Conservation (phyloP, 2,329 filamentous ascomycete species). For the Xylariaceae sp. region DNA sequence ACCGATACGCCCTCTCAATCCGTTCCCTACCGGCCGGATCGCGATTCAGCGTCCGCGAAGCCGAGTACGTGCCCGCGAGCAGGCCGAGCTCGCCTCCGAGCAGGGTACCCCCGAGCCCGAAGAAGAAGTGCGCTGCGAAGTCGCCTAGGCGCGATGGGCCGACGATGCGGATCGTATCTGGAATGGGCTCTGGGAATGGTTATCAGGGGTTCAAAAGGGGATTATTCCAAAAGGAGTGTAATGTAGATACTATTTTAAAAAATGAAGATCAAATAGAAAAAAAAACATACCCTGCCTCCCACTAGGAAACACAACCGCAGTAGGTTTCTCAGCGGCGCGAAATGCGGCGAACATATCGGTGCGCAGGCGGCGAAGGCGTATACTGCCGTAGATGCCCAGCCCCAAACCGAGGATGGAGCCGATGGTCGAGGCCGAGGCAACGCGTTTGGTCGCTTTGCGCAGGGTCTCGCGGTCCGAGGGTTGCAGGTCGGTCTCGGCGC, state of each 20-base stretch:
- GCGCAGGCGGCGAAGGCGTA: conserved; percentile 51
- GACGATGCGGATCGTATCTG: conserved; percentile 54
- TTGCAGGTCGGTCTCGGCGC: conserved; percentile 50
- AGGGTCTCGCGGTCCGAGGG: conserved; percentile 55
- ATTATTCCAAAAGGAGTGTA: too few relatives aligned
- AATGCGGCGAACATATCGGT: conserved; percentile 57
- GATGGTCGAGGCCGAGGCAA: conserved; percentile 50
- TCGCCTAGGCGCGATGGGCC: conserved; percentile 56
- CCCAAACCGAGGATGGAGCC: conserved; percentile 57
- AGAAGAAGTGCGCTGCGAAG: conserved; percentile 57
- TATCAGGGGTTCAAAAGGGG: neutral
- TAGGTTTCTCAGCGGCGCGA: conserved; percentile 55
- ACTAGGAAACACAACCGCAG: conserved; percentile 55
- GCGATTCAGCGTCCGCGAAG: conserved; percentile 45
- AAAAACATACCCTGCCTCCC: conserved; percentile 47
- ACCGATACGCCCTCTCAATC: conserved; percentile 58
- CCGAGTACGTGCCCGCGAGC: conserved; percentile 50
- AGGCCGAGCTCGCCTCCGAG: conserved; percentile 60
- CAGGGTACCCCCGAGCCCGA: conserved; percentile 56
- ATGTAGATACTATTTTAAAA: too few relatives aligned
- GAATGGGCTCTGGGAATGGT: conserved; percentile 46
- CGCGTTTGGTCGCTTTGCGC: conserved; percentile 48
- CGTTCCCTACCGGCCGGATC: conserved; percentile 50
- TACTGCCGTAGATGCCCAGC: conserved; percentile 53
- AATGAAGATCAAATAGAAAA: too few relatives aligned